Evolutionary conservation across 169 alveolate genomes (phyloP).

Genomic region (Eimeria sp.): DNA sequence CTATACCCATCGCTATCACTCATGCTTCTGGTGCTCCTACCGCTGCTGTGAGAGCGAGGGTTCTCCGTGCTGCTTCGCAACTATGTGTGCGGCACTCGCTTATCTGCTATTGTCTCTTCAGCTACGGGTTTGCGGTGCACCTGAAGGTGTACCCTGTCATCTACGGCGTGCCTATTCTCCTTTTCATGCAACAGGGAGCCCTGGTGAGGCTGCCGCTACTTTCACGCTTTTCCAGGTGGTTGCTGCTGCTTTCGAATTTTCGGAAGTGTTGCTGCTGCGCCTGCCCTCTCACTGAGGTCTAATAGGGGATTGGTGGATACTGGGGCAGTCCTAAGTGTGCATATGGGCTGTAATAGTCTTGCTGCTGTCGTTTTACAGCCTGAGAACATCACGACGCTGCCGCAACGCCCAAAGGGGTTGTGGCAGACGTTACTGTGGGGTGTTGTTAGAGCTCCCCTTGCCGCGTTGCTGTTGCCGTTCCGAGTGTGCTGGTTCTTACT

Average conservation of each 20-base stretch:
- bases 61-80: not conserved
- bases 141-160: slow-evolving; percentile 98
- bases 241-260: not conserved
- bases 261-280: slow-evolving; percentile 66
- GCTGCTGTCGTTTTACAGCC: slow-evolving; percentile 44
- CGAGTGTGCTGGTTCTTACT: slow-evolving; percentile 73
- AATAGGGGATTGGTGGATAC: not conserved
- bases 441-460: slow-evolving; percentile 43
- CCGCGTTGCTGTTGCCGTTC: slow-evolving; percentile 60
- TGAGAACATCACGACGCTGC: not conserved
- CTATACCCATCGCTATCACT: not conserved
- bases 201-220: slow-evolving; percentile 13
- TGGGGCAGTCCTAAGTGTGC: not conserved
- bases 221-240: not conserved
- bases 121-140: slow-evolving; percentile 98
- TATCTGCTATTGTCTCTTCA: slow-evolving; percentile 87
- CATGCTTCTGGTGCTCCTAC: slow-evolving; percentile 13
- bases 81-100: not conserved
- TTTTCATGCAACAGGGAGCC: slow-evolving; percentile 69
- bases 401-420: not conserved
- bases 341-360: not conserved
- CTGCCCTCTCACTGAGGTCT: slow-evolving; percentile 59
- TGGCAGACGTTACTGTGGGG: slow-evolving; percentile 24
- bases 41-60: slow-evolving; percentile 78
- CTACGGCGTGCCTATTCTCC: slow-evolving; percentile 95